These are phyloP conservation scores for Salicornia ramosissima DNA, from an alignment of 148 eudicot species.

Conservation along the genomic window DNA sequence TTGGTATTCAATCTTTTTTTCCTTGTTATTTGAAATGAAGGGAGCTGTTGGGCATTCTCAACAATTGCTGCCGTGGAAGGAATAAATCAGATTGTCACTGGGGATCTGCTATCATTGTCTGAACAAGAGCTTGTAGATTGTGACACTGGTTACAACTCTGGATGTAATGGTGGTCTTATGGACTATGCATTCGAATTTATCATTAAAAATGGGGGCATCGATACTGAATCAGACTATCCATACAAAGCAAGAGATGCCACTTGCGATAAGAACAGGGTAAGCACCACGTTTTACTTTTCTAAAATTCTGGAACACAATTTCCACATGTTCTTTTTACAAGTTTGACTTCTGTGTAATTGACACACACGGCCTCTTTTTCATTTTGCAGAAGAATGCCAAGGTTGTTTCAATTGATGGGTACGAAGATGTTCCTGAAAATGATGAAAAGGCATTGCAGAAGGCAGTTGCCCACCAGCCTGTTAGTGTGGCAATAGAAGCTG, in stretches of 20 bases:
- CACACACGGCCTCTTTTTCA: conserved; percentile 3
- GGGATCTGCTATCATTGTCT: conserved; percentile 51
- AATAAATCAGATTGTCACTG: conserved; percentile 66
- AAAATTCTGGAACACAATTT: neutral
- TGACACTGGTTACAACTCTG: conserved; percentile 44
- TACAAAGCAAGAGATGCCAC: conserved; percentile 55
- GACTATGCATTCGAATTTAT: conserved; percentile 72
- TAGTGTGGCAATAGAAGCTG: conserved; percentile 83
- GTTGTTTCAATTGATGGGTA: conserved; percentile 73
- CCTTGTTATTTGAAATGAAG: conserved; percentile 31
- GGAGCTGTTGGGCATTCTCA: conserved; percentile 96
- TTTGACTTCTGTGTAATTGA: neutral
- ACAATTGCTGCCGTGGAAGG: conserved; percentile 73
- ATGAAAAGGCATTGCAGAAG: conserved; percentile 65
- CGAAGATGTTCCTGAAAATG: conserved; percentile 65
- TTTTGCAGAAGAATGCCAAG: conserved; percentile 58
- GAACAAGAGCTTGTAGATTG: conserved; percentile 88
- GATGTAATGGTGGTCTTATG: conserved; percentile 87
- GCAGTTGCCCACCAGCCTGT: conserved; percentile 79
- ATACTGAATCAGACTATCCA: conserved; percentile 70
- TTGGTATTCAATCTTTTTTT: conserved; percentile 3
- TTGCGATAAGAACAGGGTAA: conserved; percentile 54
- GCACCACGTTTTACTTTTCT: neutral
- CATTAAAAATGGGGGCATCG: conserved; percentile 67
- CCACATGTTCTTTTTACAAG: neutral